Evolutionary conservation across 805 yeast genomes (phyloP), one percentile per base, ranked within the genome.

Genomic region (Schwanniomyces yamadae): DNA sequence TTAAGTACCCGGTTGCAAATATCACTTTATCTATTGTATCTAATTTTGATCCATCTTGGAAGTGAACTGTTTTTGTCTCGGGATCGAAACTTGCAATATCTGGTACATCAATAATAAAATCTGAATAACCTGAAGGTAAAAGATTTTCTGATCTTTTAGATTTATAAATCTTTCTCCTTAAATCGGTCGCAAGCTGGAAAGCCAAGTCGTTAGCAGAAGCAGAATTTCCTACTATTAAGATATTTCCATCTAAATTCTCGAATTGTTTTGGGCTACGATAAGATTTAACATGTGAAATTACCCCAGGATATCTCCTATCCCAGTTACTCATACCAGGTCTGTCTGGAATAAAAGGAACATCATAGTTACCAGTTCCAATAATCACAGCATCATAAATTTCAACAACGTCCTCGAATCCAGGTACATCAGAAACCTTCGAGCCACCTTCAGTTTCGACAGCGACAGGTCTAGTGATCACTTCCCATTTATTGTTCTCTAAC

Each of bases 121-220:
- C 55, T 13, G 19, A 27, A 3, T 33, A 58, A 12, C 23, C 25
- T 14, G 22, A 10, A 6, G 16, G 19, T 11, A 28, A 12, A 11
- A 28, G 11, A 18, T 29, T 13, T 17, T 27, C 28, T 8, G 18
- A 19, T 21, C 37, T 44, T 14, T 37, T 36, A 4, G 54, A 46
- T 10, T 53, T 47, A 34, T 47, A 48, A 0, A 52, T 42, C 16
- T 45, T 63, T 6, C 3, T 18, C 15, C 68, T 57, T 6, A 52
- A 54, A 3, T 40, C 50, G 2, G 65, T 61, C 1, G 80, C 74
- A 13, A 81, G 50, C 51, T 84, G 90, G 38, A 70, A 72, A 2
- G 87, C 75, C 27, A 84, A 64, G 52, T 88, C 95, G 13, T 78
- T 74, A 18, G 91, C 95, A 20, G 88, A 79, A 2, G 93, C 83